phyloP scores from a whole-genome alignment of 495 filamentous ascomycete genomes.

The Cercophora samala region DNA sequence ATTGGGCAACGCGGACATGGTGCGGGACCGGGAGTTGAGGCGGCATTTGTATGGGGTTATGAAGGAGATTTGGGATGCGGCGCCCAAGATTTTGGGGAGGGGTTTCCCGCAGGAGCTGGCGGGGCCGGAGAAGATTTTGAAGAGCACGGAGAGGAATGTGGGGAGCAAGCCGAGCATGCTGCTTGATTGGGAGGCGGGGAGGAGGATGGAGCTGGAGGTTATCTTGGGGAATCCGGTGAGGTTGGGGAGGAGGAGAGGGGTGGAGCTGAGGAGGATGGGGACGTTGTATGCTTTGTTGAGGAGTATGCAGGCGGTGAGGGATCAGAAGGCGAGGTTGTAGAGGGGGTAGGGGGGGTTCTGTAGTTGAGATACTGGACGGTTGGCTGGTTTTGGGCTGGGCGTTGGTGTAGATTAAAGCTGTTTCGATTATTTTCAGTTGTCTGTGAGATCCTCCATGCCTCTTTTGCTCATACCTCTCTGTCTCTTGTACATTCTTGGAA shows the following conservation, averaged over 20 bases:
- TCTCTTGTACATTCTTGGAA: too few species aligned
- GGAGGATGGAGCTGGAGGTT: conserved; percentile 58
- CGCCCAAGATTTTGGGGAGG: conserved; percentile 49
- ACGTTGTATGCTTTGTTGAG: conserved; percentile 50
- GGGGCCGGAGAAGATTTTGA: conserved; percentile 51
- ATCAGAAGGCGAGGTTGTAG: conserved; percentile 37
- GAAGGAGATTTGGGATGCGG: conserved; percentile 56
- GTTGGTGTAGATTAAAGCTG: background rate
- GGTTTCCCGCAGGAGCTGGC: conserved; percentile 46
- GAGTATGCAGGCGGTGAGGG: conserved; percentile 45
- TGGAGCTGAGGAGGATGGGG: conserved; percentile 53
- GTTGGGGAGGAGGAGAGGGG: conserved; percentile 49
- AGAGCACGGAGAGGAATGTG: conserved; percentile 52
- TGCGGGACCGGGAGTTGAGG: conserved; percentile 49
- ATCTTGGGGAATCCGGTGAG: conserved; percentile 58
- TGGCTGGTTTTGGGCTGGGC: background rate
- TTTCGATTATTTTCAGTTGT: too few species aligned
- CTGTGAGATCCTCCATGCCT: too few species aligned
- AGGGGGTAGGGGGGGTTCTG: conserved; percentile 17
- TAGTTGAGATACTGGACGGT: background rate
- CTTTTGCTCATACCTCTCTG: too few species aligned
- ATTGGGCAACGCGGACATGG: conserved; percentile 53
- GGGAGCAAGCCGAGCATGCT: conserved; percentile 60
- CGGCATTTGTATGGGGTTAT: conserved; percentile 51
- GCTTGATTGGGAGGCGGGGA: conserved; percentile 55